Percentiles rank a stretch among this genome's conserved stretches.
Evolutionary conservation across 2,329 filamentous ascomycete genomes (phyloP).

Genomic region (Lithohypha guttulata): DNA sequence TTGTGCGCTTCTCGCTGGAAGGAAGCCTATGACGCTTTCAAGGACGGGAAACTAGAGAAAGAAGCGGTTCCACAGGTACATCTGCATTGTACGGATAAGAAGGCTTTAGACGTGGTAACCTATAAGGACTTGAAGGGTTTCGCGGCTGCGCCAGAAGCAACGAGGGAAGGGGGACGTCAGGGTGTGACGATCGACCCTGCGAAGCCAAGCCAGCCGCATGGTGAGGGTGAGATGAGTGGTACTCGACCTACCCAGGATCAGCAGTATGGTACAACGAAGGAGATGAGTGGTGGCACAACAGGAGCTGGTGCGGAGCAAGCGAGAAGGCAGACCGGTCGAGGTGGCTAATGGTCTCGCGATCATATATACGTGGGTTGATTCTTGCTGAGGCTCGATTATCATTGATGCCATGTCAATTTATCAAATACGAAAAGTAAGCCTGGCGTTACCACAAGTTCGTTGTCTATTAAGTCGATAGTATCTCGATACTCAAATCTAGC

Average conservation of each 20-base stretch:
- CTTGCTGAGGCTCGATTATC: too few relatives aligned
- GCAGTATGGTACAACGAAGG: neutral
- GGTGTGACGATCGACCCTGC: constrained; percentile 1
- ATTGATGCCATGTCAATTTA: too few relatives aligned
- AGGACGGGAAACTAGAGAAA: constrained; percentile 27
- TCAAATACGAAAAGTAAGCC: neutral
- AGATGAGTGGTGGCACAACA: neutral
- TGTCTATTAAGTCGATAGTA: neutral
- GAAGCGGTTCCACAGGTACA: constrained; percentile 23
- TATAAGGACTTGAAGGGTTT: constrained; percentile 28
- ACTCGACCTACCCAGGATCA: neutral
- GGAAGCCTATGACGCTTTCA: constrained; percentile 47
- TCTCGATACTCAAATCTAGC: too few relatives aligned
- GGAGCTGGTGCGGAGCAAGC: neutral
- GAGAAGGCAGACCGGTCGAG: neutral
- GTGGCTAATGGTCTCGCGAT: neutral
- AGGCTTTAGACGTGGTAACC: constrained; percentile 25
- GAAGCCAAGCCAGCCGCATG: neutral
- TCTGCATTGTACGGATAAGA: constrained; percentile 29
- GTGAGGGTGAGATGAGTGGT: neutral
- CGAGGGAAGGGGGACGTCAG: constrained; percentile 4
- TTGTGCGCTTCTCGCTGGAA: constrained; percentile 50
- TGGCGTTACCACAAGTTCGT: neutral
- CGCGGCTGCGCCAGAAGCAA: constrained; percentile 21
- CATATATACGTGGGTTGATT: constrained; percentile 1